Conservation (phyloP, 2,329 filamentous ascomycete species). For the Phialophora expanda region DNA sequence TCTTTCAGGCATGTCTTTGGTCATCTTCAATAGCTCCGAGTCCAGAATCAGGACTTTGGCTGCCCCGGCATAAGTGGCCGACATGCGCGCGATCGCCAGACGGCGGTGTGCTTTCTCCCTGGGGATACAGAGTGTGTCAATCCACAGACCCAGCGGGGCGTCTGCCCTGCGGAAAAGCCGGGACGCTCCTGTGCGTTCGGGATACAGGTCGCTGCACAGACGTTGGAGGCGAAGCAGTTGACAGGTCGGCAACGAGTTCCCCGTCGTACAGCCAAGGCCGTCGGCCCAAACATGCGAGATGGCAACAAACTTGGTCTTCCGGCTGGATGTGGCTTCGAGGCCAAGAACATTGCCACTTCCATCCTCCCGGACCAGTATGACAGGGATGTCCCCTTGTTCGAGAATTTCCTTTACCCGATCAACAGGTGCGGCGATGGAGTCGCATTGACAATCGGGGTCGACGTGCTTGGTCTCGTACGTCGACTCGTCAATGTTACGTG, state of each 20-base stretch:
- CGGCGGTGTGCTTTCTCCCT: conserved; percentile 16
- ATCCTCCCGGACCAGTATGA: conserved; percentile 11
- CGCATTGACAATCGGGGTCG: conserved; percentile 15
- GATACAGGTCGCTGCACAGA: conserved; percentile 36
- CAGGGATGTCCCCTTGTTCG: conserved; percentile 15
- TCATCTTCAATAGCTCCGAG: conserved; percentile 40
- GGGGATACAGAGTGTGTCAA: conserved; percentile 40
- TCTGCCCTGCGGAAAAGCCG: conserved; percentile 2
- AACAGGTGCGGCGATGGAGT: conserved; percentile 4
- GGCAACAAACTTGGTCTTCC: conserved; percentile 42
- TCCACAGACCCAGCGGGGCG: conserved; percentile 32
- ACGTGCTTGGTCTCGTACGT: conserved; percentile 25
- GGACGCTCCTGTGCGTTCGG: conserved; percentile 6
- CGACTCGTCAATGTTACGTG: conserved; percentile 17
- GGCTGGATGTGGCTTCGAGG: conserved; percentile 7
- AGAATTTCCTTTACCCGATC: conserved; percentile 19
- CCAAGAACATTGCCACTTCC: not conserved
- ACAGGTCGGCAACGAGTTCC: conserved; percentile 44
- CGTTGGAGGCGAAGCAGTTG: conserved; percentile 42
- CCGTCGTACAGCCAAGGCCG: conserved; percentile 44
- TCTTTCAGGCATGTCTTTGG: conserved; percentile 19
- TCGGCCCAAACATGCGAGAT: conserved; percentile 50
- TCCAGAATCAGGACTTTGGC: conserved; percentile 46
- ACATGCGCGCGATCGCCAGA: conserved; percentile 45
- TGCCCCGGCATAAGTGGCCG: conserved; percentile 45